These are phyloP conservation scores for Esteya vermicola DNA, from an alignment of 2,329 filamentous ascomycete species.

Conservation along the genomic window DNA sequence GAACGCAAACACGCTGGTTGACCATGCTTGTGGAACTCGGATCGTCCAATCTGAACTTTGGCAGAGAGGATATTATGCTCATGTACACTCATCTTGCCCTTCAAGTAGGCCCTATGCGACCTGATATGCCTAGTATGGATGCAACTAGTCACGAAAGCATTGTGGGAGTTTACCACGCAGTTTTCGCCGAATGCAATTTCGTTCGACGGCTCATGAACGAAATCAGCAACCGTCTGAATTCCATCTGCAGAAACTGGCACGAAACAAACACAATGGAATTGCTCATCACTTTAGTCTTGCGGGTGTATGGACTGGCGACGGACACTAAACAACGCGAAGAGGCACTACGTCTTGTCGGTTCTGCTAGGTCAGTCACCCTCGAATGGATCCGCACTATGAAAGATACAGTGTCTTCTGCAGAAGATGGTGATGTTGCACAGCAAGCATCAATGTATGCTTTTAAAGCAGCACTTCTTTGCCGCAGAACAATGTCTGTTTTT, in stretches of 20 bases:
- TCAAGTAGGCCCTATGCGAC: constrained; percentile 40
- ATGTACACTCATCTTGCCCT: constrained; percentile 36
- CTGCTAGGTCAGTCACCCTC: constrained; percentile 26
- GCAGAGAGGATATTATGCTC: constrained; percentile 30
- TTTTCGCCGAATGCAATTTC: constrained; percentile 36
- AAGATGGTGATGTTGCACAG: background rate
- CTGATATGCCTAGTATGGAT: background rate
- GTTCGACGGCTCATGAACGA: constrained; percentile 31
- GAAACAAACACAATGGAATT: constrained; percentile 44
- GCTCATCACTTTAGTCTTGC: constrained; percentile 34
- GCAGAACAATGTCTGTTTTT: constrained; percentile 21
- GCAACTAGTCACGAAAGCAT: background rate
- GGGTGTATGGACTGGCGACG: constrained; percentile 16
- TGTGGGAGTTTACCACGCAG: constrained; percentile 30
- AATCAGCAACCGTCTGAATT: constrained; percentile 25
- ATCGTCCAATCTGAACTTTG: constrained; percentile 44
- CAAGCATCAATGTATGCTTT: constrained; percentile 29
- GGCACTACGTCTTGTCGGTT: constrained; percentile 21
- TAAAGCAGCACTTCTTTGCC: constrained; percentile 42
- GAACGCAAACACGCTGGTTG: constrained; percentile 31
- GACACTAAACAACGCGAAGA: constrained; percentile 3
- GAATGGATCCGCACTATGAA: constrained; percentile 33
- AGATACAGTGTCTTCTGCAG: constrained; percentile 21
- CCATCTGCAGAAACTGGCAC: constrained; percentile 40
- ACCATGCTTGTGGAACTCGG: constrained; percentile 30